A percentile compares a stretch with the other conserved stretches of the same genome.
Evolutionary conservation across 192 early-diverging fungal genomes (phyloP).

Genomic region (Backusella psychrophila): DNA sequence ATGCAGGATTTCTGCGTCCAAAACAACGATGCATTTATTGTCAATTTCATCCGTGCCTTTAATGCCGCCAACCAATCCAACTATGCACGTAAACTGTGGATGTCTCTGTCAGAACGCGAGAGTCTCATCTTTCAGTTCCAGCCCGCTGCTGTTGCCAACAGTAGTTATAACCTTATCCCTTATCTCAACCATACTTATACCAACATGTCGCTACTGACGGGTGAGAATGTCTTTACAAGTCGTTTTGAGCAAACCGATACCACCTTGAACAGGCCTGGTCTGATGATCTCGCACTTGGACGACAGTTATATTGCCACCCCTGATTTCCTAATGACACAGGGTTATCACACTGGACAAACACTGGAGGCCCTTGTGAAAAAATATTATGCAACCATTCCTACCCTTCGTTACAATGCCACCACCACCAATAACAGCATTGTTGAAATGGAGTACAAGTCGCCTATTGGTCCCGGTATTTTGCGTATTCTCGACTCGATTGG

Average conservation of each 20-base stretch:
- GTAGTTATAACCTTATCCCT: conserved; percentile 1
- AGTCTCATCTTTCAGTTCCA: conserved; percentile 4
- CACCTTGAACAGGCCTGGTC: conserved; percentile 20
- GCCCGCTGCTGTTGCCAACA: background rate
- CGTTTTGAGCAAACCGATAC: conserved; percentile 2
- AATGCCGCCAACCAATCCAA: conserved; percentile 19
- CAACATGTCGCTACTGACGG: conserved; percentile 21
- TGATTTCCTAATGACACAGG: conserved; percentile 31
- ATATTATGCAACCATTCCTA: conserved; percentile 6
- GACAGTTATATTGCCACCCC: conserved; percentile 20
- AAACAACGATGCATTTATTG: conserved; percentile 24
- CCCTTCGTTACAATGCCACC: conserved; percentile 19
- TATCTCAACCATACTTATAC: conserved; percentile 18
- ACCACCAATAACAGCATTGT: background rate
- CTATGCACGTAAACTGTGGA: conserved; percentile 18
- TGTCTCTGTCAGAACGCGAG: background rate
- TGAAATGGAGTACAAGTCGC: conserved; percentile 14
- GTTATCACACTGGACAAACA: conserved; percentile 15
- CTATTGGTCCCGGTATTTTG: conserved; percentile 37
- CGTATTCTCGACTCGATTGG: conserved; percentile 35
- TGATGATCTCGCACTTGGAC: conserved; percentile 35
- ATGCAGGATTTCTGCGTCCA: conserved; percentile 35
- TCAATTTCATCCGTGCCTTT: conserved; percentile 32
- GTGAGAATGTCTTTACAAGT: background rate
- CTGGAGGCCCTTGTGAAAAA: conserved; percentile 19